Percentiles rank a stretch among this genome's conserved stretches.
phyloP scores from a whole-genome alignment of 345 rosid species.

The Abelmoschus esculentus region DNA sequence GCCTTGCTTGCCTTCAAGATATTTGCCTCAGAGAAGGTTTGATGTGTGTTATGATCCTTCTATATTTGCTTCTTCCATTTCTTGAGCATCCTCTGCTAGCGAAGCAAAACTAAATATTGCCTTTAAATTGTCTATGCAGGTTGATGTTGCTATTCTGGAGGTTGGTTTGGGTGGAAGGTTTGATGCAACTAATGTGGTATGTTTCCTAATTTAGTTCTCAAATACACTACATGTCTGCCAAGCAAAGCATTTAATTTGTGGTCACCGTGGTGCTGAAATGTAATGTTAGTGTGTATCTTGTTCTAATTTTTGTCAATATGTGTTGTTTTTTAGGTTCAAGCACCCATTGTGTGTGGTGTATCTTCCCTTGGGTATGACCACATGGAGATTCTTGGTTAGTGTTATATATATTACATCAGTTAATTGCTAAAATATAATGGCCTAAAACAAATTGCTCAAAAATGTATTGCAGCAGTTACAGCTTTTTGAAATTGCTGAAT shows the following conservation, averaged over 20 bases:
- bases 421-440: background rate
- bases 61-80: background rate
- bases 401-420: slow-evolving; percentile 16
- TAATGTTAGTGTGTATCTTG: background rate
- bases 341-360: slow-evolving; percentile 81
- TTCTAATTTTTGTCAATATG: slow-evolving; percentile 9
- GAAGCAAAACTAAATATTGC: slow-evolving; percentile 4
- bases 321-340: slow-evolving; percentile 46
- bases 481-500: background rate
- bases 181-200: slow-evolving; percentile 93
- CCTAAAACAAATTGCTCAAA: background rate
- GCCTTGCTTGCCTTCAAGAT: slow-evolving; percentile 90
- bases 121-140: slow-evolving; percentile 33
- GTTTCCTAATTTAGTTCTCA: slow-evolving; percentile 6
- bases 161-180: slow-evolving; percentile 91
- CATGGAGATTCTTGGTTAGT: slow-evolving; percentile 99
- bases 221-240: background rate
- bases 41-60: slow-evolving; percentile 1
- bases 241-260: background rate
- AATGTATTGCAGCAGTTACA: background rate
- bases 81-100: background rate
- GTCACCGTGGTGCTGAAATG: background rate
- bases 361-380: slow-evolving; percentile 96
- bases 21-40: slow-evolving; percentile 78
- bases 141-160: slow-evolving; percentile 90